Percentiles rank a stretch among this genome's conserved stretches.
phyloP scores from a whole-genome alignment of 345 rosid genomes.

The Acer negundo region DNA sequence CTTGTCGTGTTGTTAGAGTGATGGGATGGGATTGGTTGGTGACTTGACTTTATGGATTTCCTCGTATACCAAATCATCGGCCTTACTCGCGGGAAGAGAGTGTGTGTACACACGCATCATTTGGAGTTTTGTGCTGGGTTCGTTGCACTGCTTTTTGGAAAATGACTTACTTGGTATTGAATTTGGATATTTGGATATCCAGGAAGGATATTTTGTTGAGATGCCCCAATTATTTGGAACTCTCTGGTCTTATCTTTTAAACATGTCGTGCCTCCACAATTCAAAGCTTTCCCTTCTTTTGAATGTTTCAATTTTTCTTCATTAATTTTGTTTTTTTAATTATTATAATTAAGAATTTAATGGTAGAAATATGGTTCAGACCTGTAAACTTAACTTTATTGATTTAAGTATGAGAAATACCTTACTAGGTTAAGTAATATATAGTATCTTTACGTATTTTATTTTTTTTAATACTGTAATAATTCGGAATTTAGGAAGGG shows the following conservation, averaged over 20 bases:
- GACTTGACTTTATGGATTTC: conserved; percentile 29
- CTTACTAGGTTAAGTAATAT: too few relatives aligned
- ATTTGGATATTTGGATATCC: background rate
- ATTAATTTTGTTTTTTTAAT: too few relatives aligned
- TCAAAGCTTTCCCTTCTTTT: background rate
- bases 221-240: background rate
- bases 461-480: too few relatives aligned
- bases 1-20: conserved; percentile 51
- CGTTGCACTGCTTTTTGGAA: background rate
- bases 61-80: conserved; percentile 20
- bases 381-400: too few relatives aligned
- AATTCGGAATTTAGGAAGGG: too few relatives aligned
- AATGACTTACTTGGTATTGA: background rate
- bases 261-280: background rate
- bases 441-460: too few relatives aligned
- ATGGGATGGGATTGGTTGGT: conserved; percentile 54
- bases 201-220: background rate
- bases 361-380: too few relatives aligned
- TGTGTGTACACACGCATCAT: background rate
- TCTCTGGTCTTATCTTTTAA: conserved; percentile 6
- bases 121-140: background rate
- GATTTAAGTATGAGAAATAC: too few relatives aligned
- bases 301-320: background rate
- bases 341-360: too few relatives aligned
- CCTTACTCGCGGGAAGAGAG: background rate